These are phyloP conservation scores for Malus domestica DNA, from an alignment of 306 rosid species.

Conservation along the genomic window DNA sequence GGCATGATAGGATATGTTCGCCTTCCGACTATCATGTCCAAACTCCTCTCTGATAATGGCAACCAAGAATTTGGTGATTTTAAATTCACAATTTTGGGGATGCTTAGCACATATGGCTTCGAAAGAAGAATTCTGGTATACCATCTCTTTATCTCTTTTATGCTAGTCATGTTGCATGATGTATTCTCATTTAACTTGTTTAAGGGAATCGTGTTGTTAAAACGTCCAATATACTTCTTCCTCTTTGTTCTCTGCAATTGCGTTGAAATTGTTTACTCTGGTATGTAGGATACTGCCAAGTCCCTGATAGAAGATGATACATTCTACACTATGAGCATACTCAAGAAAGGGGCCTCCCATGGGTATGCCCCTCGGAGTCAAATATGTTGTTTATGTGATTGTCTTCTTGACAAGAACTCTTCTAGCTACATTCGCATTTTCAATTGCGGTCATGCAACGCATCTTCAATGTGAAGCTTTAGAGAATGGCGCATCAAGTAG, in stretches of 20 bases:
- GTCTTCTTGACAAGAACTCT: slow-evolving; percentile 55
- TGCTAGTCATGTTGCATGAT: neutral
- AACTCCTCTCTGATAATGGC: slow-evolving; percentile 91
- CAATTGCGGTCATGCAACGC: slow-evolving; percentile 89
- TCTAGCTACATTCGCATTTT: slow-evolving; percentile 71
- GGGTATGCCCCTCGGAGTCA: slow-evolving; percentile 77
- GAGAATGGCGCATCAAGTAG: slow-evolving; percentile 48
- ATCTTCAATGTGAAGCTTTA: slow-evolving; percentile 71
- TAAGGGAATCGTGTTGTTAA: no score
- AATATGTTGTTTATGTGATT: slow-evolving; percentile 65
- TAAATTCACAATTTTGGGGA: slow-evolving; percentile 84
- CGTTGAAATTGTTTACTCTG: neutral
- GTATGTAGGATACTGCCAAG: slow-evolving; percentile 78
- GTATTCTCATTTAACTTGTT: no score
- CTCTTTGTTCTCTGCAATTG: neutral
- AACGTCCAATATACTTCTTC: neutral
- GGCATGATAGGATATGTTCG: slow-evolving; percentile 94
- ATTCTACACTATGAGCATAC: slow-evolving; percentile 84
- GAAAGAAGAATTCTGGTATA: slow-evolving; percentile 97
- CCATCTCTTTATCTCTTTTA: neutral
- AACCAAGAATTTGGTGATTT: slow-evolving; percentile 94
- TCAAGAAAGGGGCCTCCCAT: slow-evolving; percentile 91
- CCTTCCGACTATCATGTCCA: slow-evolving; percentile 89
- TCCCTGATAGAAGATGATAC: slow-evolving; percentile 92
- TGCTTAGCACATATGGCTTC: slow-evolving; percentile 91